Base-by-base conservation (phyloP, 495 filamentous ascomycete species). In the Penicillium flavigenum region DNA sequence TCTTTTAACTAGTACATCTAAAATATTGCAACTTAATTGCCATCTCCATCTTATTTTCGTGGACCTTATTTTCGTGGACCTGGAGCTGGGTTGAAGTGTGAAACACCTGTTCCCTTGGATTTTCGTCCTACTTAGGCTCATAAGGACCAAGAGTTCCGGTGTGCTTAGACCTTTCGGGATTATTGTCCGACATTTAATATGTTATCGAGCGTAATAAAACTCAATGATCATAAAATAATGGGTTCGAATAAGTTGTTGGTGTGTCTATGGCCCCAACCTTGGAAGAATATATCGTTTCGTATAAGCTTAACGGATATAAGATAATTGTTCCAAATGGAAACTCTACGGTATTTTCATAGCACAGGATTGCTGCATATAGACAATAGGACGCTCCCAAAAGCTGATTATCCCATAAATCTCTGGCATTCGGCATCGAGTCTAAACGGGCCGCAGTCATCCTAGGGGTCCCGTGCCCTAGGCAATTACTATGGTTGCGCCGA, bases 81-180 rank as follows among this genome's bases (percentile, higher is more conserved):
- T 12, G 45, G 54, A 19, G 19, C 42, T 56, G 41, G 34, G 43
- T 63, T 61, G 55, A 11, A 65, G 58, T 47, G 47, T 39, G 49
- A 1, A 38, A 51, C 54, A 32, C 5, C 27, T 59, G 36, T 46
- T 56, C 20, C 47, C 56, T 63, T 66, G 50, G 49, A 20, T 31
- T 54, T 63, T 54, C 60, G 65, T 68, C 50, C 53, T 54, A 68
- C 65, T 53, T 46, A 34, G 16, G 36, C 51, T 38, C 48, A 58
- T 61, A 38, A n/a, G 16, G 7, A 32, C 54, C 50, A 51, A 60
- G 53, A 51, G 39, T 58, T 63, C 53, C 46, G 65, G 58, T 47
- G 51, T 38, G 58, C 48, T 60, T 39, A 36, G 56, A 14, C 57
- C 54, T n/a, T 53, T 47, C 31, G 34, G 44, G 54, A 22, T 39